Conservation (phyloP, 345 rosid species). For the Viola odorata region DNA sequence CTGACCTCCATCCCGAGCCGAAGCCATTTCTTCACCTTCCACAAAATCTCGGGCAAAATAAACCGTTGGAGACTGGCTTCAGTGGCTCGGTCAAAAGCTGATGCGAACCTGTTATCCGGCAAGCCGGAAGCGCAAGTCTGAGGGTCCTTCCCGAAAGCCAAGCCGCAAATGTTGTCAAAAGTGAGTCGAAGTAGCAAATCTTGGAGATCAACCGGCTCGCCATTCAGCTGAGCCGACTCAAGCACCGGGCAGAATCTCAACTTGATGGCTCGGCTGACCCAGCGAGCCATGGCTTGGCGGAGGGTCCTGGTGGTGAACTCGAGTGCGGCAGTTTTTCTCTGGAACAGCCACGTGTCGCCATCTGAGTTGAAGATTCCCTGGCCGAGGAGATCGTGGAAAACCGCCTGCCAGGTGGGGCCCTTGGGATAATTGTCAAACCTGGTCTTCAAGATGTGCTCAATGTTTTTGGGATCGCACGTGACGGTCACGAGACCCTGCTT, state of each 20-base stretch:
- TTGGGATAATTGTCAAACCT: slow-evolving; percentile 91
- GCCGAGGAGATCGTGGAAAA: slow-evolving; percentile 86
- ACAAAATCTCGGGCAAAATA: slow-evolving; percentile 73
- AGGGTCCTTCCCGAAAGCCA: slow-evolving; percentile 95
- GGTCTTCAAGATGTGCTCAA: slow-evolving; percentile 81
- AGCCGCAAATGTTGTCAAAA: slow-evolving; percentile 88
- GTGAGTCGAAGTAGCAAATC: slow-evolving; percentile 89
- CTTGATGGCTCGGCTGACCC: slow-evolving; percentile 79
- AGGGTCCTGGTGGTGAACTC: slow-evolving; percentile 96
- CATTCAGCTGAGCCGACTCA: slow-evolving; percentile 39
- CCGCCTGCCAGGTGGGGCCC: slow-evolving; percentile 97
- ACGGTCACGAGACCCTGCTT: slow-evolving; percentile 96
- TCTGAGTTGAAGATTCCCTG: slow-evolving; percentile 92
- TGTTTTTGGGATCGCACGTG: slow-evolving; percentile 86
- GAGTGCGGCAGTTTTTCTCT: slow-evolving; percentile 91
- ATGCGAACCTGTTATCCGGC: slow-evolving; percentile 65
- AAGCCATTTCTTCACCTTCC: slow-evolving; percentile 75
- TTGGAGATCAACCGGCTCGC: slow-evolving; percentile 70
- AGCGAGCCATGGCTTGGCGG: slow-evolving; percentile 97
- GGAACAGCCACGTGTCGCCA: slow-evolving; percentile 91
- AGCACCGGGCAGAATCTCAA: slow-evolving; percentile 66
- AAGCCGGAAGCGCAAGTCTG: slow-evolving; percentile 66
- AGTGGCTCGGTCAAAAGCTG: slow-evolving; percentile 86
- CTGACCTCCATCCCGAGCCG: slow-evolving; percentile 81
- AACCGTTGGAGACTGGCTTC: slow-evolving; percentile 87